Conservation (phyloP, 495 filamentous ascomycete genomes). For the Xylaria venustula region DNA sequence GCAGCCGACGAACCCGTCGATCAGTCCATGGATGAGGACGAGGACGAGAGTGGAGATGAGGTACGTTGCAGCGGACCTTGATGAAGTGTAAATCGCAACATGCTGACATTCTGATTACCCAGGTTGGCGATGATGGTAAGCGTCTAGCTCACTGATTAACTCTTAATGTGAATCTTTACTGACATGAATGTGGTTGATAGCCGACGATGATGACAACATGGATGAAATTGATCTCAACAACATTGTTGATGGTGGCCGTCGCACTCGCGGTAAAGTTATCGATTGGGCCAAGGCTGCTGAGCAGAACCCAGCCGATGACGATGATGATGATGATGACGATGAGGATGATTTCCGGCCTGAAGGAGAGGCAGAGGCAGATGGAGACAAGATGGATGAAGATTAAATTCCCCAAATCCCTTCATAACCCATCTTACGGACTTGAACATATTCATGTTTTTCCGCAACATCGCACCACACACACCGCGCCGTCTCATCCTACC, state of each 20-base stretch:
- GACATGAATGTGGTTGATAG: constrained; percentile 44
- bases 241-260: constrained; percentile 74
- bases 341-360: constrained; percentile 62
- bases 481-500: not conserved
- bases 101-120: constrained; percentile 23
- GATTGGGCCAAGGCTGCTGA: constrained; percentile 81
- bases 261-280: constrained; percentile 81
- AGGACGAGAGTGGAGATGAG: constrained; percentile 63
- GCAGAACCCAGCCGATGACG: constrained; percentile 64
- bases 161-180: constrained; percentile 13
- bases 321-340: constrained; percentile 81
- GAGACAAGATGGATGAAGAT: constrained; percentile 50
- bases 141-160: constrained; percentile 3
- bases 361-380: constrained; percentile 38
- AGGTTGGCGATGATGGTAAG: constrained; percentile 47
- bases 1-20: constrained; percentile 50
- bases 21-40: constrained; percentile 66
- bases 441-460: not conserved
- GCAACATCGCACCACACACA: not conserved
- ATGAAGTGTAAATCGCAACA: constrained; percentile 39
- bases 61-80: no score
- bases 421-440: not conserved
- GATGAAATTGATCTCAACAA: constrained; percentile 87
- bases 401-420: constrained; percentile 18
- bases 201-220: constrained; percentile 78